These are phyloP conservation scores for Geum urbanum DNA, from an alignment of 306 rosid species.

Conservation along the genomic window DNA sequence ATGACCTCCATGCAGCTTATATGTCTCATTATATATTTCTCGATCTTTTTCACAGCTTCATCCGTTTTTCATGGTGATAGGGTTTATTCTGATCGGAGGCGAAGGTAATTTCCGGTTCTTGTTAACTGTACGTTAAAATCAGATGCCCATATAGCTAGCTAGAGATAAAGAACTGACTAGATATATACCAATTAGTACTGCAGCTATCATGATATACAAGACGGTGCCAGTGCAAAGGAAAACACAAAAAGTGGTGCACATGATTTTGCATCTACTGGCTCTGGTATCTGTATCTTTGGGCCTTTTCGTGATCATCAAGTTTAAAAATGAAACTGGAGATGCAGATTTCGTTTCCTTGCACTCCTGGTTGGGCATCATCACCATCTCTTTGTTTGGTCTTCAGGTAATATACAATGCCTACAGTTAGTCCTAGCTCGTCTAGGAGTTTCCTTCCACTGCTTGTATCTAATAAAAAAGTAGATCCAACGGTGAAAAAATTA, in stretches of 20 bases:
- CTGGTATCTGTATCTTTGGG: slow-evolving; percentile 48
- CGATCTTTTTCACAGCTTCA: slow-evolving; percentile 43
- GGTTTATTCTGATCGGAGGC: slow-evolving; percentile 58
- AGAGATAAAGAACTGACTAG: neutral
- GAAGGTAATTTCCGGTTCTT: slow-evolving; percentile 44
- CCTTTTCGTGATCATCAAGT: slow-evolving; percentile 40
- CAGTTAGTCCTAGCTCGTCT: neutral
- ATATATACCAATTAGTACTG: neutral
- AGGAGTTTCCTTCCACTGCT: neutral
- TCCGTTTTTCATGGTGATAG: slow-evolving; percentile 58
- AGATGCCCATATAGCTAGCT: neutral
- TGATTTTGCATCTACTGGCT: slow-evolving; percentile 52
- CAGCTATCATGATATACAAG: slow-evolving; percentile 66
- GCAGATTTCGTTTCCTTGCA: slow-evolving; percentile 46
- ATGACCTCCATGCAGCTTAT: neutral
- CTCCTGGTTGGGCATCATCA: slow-evolving; percentile 69
- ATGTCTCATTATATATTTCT: neutral
- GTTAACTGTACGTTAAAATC: neutral
- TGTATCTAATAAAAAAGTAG: neutral
- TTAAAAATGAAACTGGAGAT: slow-evolving; percentile 15
- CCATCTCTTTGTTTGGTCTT: slow-evolving; percentile 45
- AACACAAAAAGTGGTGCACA: slow-evolving; percentile 40
- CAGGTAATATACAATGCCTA: slow-evolving; percentile 35
- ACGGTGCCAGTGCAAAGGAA: slow-evolving; percentile 33
- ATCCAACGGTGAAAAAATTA: neutral